Conservation (phyloP, 1,284 basidiomycete genomes). For the Anthracocystis walkeri region DNA sequence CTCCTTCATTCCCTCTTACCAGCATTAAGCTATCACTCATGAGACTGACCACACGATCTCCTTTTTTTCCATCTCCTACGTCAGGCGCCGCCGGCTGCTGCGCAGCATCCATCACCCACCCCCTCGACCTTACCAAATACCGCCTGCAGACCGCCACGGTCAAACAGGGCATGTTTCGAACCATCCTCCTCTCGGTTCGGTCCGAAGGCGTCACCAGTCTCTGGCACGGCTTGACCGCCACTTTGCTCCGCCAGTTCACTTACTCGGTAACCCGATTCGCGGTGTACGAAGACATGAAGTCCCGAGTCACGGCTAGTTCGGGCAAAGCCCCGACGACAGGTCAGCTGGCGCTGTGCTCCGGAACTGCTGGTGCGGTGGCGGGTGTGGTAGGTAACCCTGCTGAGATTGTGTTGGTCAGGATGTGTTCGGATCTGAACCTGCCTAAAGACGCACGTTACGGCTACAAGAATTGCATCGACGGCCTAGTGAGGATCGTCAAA, state of each 20-base stretch:
- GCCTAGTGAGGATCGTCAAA: slow-evolving; percentile 71
- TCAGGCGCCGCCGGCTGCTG: slow-evolving; percentile 50
- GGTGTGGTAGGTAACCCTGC: slow-evolving; percentile 66
- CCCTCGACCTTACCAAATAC: slow-evolving; percentile 69
- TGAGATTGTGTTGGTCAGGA: slow-evolving; percentile 73
- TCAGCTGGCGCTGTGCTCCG: slow-evolving; percentile 58
- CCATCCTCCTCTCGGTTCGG: slow-evolving; percentile 44
- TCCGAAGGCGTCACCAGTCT: slow-evolving; percentile 60
- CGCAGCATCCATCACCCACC: slow-evolving; percentile 66
- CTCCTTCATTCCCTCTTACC: background rate
- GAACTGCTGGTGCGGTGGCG: slow-evolving; percentile 62
- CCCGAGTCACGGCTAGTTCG: slow-evolving; percentile 24
- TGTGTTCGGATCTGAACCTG: slow-evolving; percentile 70
- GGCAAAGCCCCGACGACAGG: slow-evolving; percentile 28
- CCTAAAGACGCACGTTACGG: slow-evolving; percentile 61
- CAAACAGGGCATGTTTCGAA: slow-evolving; percentile 55
- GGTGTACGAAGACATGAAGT: slow-evolving; percentile 67
- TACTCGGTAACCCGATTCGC: slow-evolving; percentile 68
- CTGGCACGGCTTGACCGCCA: slow-evolving; percentile 66
- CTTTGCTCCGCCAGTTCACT: slow-evolving; percentile 67
- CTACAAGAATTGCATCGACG: slow-evolving; percentile 71
- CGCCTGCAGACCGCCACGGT: slow-evolving; percentile 68
- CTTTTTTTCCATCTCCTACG: background rate
- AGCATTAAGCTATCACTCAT: too few species aligned
- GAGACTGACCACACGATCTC: background rate